Conservation (phyloP, 225 moss, liverwort and hornwort species). For the Sphagnum contortum region DNA sequence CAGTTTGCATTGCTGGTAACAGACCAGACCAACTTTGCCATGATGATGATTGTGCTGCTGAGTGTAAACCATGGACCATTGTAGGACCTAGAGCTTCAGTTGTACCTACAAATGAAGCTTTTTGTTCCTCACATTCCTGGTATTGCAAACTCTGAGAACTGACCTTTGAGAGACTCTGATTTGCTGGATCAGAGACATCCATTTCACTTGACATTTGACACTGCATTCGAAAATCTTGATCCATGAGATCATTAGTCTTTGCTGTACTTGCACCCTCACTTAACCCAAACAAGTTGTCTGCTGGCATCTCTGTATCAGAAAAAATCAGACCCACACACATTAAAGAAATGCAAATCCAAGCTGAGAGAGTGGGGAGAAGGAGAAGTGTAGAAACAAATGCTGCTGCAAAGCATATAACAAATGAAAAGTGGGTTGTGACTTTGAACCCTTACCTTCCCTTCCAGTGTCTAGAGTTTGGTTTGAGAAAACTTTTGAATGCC, state of each 20-base stretch:
- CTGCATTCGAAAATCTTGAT: conserved; percentile 24
- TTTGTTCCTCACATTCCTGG: too few relatives aligned
- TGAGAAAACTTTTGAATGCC: background rate
- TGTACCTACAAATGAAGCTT: too few relatives aligned
- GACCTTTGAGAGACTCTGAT: conserved; percentile 28
- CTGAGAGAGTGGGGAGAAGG: too few relatives aligned
- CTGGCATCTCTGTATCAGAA: conserved; percentile 25
- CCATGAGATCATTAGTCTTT: conserved; percentile 10
- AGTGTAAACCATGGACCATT: conserved; percentile 16
- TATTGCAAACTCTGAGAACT: conserved; percentile 14
- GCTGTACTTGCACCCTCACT: conserved; percentile 14
- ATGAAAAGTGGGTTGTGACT: too few relatives aligned
- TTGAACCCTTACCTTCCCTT: background rate
- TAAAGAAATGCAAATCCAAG: too few relatives aligned
- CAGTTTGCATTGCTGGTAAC: conserved; percentile 21
- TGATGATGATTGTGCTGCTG: conserved; percentile 27
- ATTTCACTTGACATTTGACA: conserved; percentile 50
- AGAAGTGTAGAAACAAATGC: too few relatives aligned
- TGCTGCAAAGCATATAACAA: too few relatives aligned
- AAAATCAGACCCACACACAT: background rate
- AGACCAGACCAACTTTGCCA: conserved; percentile 24
- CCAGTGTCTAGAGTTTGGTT: background rate
- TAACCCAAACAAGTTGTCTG: conserved; percentile 37
- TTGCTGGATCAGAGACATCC: conserved; percentile 37
- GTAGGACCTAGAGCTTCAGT: conserved; percentile 20